Conservation (phyloP, 768 basidiomycete genomes). For the Collybiopsis confluens region DNA sequence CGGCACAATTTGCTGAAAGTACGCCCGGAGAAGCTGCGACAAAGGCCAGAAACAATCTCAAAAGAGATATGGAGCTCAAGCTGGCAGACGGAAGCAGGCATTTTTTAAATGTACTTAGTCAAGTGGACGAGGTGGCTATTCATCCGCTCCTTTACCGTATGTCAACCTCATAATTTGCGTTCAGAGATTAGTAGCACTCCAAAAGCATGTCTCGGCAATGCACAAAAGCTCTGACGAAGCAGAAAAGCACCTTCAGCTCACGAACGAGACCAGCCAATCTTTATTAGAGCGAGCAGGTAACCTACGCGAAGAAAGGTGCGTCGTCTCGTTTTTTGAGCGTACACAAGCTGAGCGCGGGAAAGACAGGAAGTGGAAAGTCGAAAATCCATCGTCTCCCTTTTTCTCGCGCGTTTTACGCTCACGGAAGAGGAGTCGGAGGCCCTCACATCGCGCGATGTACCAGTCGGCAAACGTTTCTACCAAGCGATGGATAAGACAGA, state of each 20-base stretch:
- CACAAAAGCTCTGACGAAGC: constrained; percentile 78
- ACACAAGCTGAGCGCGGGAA: constrained; percentile 1
- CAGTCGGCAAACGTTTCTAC: constrained; percentile 74
- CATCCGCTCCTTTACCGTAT: constrained; percentile 5
- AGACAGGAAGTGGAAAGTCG: constrained; percentile 70
- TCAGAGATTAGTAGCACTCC: constrained; percentile 82
- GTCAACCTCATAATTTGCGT: constrained; percentile 6
- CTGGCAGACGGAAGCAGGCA: constrained; percentile 77
- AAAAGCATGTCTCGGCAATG: constrained; percentile 78
- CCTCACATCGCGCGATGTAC: constrained; percentile 74
- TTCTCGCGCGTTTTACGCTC: constrained; percentile 85
- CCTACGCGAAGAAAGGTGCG: constrained; percentile 68
- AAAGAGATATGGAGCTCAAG: constrained; percentile 80
- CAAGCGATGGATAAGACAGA: constrained; percentile 84
- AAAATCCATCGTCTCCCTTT: constrained; percentile 70
- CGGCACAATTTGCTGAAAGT: constrained; percentile 24
- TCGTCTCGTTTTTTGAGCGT: neutral
- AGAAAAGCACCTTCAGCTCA: constrained; percentile 68
- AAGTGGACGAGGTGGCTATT: constrained; percentile 82
- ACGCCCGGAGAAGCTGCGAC: constrained; percentile 62
- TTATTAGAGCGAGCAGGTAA: constrained; percentile 81
- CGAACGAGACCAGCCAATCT: constrained; percentile 72
- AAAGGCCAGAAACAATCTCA: constrained; percentile 72
- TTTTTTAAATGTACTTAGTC: constrained; percentile 80
- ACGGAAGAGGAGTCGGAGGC: constrained; percentile 66